Percentiles rank a stretch among this genome's conserved stretches.
Evolutionary conservation across 768 basidiomycete species (phyloP).

Genomic region (Hygrophoropsis aurantiaca): DNA sequence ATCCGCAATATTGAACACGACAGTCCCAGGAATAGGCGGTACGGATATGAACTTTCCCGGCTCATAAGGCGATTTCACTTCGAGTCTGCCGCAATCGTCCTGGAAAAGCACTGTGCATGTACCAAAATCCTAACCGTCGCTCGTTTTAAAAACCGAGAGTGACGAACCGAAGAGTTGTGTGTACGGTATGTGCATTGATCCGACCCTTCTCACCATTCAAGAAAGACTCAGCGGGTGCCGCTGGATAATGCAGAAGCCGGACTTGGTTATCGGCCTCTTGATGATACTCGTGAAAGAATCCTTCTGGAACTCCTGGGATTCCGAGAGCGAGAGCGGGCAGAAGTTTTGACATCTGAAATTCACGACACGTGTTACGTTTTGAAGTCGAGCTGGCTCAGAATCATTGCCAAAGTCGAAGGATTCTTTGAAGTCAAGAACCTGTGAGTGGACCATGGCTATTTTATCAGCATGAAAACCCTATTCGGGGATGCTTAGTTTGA

Average conservation of each 20-base stretch:
- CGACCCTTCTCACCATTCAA: conserved; percentile 29
- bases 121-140: conserved; percentile 43
- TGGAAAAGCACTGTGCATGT: conserved; percentile 62
- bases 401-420: conserved; percentile 52
- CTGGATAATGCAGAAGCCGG: conserved; percentile 56
- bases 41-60: conserved; percentile 45
- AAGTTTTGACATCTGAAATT: conserved; percentile 33
- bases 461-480: conserved; percentile 34
- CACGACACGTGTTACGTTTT: conserved; percentile 51
- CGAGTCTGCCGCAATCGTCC: conserved; percentile 59
- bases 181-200: conserved; percentile 32
- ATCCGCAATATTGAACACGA: conserved; percentile 54
- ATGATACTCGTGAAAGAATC: conserved; percentile 44
- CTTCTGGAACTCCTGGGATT: conserved; percentile 38
- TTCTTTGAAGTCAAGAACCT: conserved; percentile 46
- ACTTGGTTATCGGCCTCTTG: conserved; percentile 50
- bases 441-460: conserved; percentile 24
- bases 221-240: conserved; percentile 23
- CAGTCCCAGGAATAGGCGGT: conserved; percentile 42
- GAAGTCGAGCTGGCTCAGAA: conserved; percentile 37
- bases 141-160: not conserved
- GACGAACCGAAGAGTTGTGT: not conserved
- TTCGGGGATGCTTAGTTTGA: not conserved
- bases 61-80: conserved; percentile 54
- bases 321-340: conserved; percentile 50